Evolutionary conservation across 495 filamentous ascomycete genomes (phyloP), one percentile per base, ranked within the genome.

Genomic region (Sporormia fimetaria): DNA sequence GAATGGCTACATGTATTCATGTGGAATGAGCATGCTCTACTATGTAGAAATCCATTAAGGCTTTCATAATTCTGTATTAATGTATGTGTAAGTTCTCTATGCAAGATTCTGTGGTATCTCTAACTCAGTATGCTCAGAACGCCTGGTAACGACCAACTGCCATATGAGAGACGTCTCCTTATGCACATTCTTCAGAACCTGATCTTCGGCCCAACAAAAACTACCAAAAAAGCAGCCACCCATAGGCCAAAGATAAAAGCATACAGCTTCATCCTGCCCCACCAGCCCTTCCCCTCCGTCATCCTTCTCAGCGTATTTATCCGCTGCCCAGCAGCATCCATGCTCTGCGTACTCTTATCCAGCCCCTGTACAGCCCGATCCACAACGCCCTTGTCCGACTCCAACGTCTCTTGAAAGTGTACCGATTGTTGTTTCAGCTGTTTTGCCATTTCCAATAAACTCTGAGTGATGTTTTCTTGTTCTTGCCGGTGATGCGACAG

Each of bases 271-370:
- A 94, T 74, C 37, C 87, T 57, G 12, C 81, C 87, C 81, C 73
- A 87, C 81, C 79, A 88, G 1, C 87, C 87, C 56, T 78, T 75
- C 7, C 85, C 86, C 65, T 93, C 87, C 15, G 75, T 83, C 73
- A 88, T 78, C 17, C 69, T 65, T 49, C 71, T 63, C 52, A 94
- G 55, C 55, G 67, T 66, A 0, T 82, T 80, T 79, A 98, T 90
- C 42, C 74, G 62, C 45, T 69, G 67, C 26, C 75, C 72, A 14
- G 87, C 80, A 0, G 74, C 75, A 28, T 83, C 77, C 68, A 98
- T 81, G 2, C 74, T 78, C 5, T 64, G 57, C 26, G 75, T 70
- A 49, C 81, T 92, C 59, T 72, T 74, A 54, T 87, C 83, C 37
- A 98, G 68, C 0, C 81, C 83, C 24, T 78, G 67, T 0, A 72